phyloP scores from a whole-genome alignment of 2,329 filamentous ascomycete genomes.

The Harringtonia lauricola region DNA sequence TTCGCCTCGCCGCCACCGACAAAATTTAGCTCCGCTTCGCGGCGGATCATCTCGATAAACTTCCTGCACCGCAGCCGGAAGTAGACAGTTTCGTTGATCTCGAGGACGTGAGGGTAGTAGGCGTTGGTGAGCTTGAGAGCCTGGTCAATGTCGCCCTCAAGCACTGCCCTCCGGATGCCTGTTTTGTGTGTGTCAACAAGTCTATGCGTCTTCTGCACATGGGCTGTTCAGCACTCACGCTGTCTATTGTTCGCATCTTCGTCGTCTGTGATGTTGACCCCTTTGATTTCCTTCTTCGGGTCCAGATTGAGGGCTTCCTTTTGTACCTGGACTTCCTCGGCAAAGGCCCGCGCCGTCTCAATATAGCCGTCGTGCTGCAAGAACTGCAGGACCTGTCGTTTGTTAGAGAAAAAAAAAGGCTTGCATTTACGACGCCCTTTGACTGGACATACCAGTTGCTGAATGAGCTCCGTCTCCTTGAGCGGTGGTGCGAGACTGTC shows the following conservation, averaged over 20 bases:
- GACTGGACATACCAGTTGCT: constrained; percentile 51
- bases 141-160: constrained; percentile 85
- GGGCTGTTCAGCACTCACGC: too few species aligned
- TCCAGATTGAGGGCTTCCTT: constrained; percentile 57
- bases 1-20: constrained; percentile 29
- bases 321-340: constrained; percentile 66
- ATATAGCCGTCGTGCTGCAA: constrained; percentile 92
- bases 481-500: constrained; percentile 49
- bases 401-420: too few species aligned
- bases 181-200: not conserved
- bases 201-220: not conserved
- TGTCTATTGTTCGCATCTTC: constrained; percentile 79
- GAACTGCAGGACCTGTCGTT: constrained; percentile 73
- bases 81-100: constrained; percentile 71
- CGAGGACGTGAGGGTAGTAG: constrained; percentile 72
- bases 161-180: constrained; percentile 79
- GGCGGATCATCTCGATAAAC: constrained; percentile 89
- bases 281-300: constrained; percentile 37
- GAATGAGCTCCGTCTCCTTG: constrained; percentile 67
- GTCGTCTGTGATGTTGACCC: constrained; percentile 64
- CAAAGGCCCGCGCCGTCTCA: constrained; percentile 82
- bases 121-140: constrained; percentile 72
- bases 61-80: constrained; percentile 84
- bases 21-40: constrained; percentile 53
- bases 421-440: too few species aligned